These are phyloP conservation scores for Hebeloma cylindrosporum DNA, from an alignment of 768 basidiomycete species.

Conservation along the genomic window DNA sequence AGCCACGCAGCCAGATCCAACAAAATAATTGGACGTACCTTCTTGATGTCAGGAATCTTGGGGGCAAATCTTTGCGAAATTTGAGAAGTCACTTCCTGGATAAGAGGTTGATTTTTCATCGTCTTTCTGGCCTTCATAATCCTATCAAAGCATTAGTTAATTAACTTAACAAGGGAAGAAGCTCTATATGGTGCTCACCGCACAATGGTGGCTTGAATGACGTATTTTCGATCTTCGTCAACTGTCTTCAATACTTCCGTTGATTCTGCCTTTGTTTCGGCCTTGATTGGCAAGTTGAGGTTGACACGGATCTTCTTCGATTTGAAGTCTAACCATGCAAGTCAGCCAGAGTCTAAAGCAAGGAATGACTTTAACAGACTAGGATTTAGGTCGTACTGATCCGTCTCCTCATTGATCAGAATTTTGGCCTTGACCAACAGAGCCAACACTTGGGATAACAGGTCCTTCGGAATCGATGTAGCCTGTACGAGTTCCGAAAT, in stretches of 20 bases:
- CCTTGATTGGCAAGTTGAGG: conserved; percentile 89
- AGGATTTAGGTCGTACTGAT: conserved; percentile 91
- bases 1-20: not conserved
- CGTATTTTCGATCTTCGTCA: conserved; percentile 96
- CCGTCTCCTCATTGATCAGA: conserved; percentile 82
- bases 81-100: conserved; percentile 88
- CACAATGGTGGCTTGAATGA: conserved; percentile 94
- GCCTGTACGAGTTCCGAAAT: conserved; percentile 76
- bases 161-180: conserved; percentile 1
- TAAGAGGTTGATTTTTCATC: conserved; percentile 90
- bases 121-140: conserved; percentile 97
- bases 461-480: conserved; percentile 79
- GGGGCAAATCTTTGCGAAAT: conserved; percentile 88
- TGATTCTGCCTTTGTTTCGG: conserved; percentile 90
- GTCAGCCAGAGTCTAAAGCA: not conserved
- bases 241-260: conserved; percentile 93
- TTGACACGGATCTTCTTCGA: conserved; percentile 94
- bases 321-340: conserved; percentile 89
- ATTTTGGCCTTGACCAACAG: conserved; percentile 86
- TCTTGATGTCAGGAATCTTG: conserved; percentile 96
- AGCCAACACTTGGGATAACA: conserved; percentile 66
- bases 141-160: conserved; percentile 36
- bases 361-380: conserved; percentile 30
- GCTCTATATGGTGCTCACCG: conserved; percentile 45
- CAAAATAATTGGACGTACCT: conserved; percentile 48